Evolutionary conservation across 805 yeast species (phyloP).

Genomic region (Komagataella pastoris): DNA sequence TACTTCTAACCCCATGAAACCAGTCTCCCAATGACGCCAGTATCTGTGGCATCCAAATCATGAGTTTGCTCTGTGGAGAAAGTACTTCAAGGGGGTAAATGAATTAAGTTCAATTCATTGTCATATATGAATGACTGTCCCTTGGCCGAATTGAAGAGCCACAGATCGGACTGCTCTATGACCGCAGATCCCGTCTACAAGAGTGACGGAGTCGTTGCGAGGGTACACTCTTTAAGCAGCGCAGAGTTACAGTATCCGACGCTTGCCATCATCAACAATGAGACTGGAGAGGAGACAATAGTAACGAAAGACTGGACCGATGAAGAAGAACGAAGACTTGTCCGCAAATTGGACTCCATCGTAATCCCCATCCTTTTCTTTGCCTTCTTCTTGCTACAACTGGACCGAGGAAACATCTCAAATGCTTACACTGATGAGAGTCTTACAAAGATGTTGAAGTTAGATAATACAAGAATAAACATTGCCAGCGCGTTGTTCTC

Average conservation of each 20-base stretch:
- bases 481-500: conserved; percentile 26
- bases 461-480: conserved; percentile 8
- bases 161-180: not conserved
- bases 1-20: not conserved
- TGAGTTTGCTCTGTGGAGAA: not conserved
- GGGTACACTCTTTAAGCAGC: not conserved
- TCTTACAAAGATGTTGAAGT: conserved; percentile 18
- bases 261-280: conserved; percentile 2
- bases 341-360: conserved; percentile 8
- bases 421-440: conserved; percentile 33
- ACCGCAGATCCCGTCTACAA: not conserved
- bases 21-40: not conserved
- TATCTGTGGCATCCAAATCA: not conserved
- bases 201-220: not conserved
- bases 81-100: not conserved
- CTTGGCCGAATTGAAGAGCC: not conserved
- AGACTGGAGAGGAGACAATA: conserved; percentile 2
- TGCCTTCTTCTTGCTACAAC: conserved; percentile 20
- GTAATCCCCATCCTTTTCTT: conserved; percentile 6
- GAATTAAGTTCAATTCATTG: not conserved
- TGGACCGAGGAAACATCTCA: conserved; percentile 38
- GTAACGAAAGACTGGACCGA: conserved; percentile 6
- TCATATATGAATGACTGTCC: not conserved
- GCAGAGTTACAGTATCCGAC: not conserved
- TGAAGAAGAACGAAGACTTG: conserved; percentile 7